A percentile compares a stretch with the other conserved stretches of the same genome.
Evolutionary conservation across 2,329 filamentous ascomycete genomes (phyloP).

Genomic region (Hawksworthiomyces lignivorus): DNA sequence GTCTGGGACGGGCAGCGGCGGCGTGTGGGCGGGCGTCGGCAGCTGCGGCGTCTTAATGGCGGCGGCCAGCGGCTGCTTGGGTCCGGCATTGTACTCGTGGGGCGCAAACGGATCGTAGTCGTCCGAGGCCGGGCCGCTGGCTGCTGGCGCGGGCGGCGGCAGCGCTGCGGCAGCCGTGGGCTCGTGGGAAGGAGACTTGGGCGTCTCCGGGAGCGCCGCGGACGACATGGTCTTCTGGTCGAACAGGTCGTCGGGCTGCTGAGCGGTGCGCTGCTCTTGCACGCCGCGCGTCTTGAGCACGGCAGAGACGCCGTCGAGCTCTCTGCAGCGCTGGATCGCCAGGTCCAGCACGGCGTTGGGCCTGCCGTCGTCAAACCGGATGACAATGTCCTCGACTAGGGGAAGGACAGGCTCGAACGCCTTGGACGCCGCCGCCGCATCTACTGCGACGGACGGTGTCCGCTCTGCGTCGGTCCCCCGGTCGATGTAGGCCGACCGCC

Average conservation of each 20-base stretch:
- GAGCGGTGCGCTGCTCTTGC: background rate
- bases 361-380: constrained; percentile 42
- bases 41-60: constrained; percentile 6
- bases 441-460: constrained; percentile 16
- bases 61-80: background rate
- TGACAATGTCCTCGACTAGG: constrained; percentile 47
- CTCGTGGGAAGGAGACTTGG: background rate
- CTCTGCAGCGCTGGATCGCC: constrained; percentile 38
- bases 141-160: background rate
- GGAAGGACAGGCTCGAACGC: constrained; percentile 40
- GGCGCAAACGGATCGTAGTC: constrained; percentile 41
- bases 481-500: constrained; percentile 28
- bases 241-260: background rate
- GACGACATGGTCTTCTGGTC: constrained; percentile 1
- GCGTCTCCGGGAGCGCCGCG: constrained; percentile 5
- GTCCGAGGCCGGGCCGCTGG: constrained; percentile 18
- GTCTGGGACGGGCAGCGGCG: constrained; percentile 32
- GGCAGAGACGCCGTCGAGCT: constrained; percentile 5
- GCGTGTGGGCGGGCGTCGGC: constrained; percentile 17
- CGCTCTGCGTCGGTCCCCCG: constrained; percentile 28
- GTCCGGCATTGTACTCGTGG: constrained; percentile 6
- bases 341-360: constrained; percentile 36
- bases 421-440: background rate
- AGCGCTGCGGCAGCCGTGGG: background rate
- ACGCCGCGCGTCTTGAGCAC: background rate